phyloP scores from a whole-genome alignment of 495 filamentous ascomycete species.

The Jackrogersella multiformis region DNA sequence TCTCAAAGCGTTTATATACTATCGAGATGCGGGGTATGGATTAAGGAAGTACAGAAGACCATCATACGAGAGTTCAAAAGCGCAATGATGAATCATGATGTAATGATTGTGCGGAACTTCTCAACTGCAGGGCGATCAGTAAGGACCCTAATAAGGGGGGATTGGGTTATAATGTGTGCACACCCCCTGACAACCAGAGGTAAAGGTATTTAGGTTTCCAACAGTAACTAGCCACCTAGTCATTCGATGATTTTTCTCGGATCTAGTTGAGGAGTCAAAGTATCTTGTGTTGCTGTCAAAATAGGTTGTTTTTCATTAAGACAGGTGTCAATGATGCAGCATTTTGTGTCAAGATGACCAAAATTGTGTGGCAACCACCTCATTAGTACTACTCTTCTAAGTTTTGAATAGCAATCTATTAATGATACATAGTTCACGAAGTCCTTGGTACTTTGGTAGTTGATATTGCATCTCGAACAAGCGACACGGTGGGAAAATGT shows the following conservation, averaged over 20 bases:
- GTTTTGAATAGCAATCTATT: neutral
- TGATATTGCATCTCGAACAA: too few species aligned
- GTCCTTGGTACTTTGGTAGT: too few species aligned
- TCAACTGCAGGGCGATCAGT: constrained; percentile 31
- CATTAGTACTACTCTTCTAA: neutral
- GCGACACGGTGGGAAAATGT: too few species aligned
- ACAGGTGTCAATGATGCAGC: constrained; percentile 11
- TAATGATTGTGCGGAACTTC: constrained; percentile 23
- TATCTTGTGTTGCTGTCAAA: neutral
- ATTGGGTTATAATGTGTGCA: constrained; percentile 18
- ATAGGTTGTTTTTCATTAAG: neutral
- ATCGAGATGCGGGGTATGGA: constrained; percentile 16
- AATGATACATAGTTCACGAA: too few species aligned
- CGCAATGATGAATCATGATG: constrained; percentile 43
- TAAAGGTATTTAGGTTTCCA: constrained; percentile 24
- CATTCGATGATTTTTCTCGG: constrained; percentile 12
- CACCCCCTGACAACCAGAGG: constrained; percentile 4
- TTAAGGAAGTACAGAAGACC: neutral
- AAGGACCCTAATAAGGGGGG: constrained; percentile 16
- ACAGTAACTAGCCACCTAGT: neutral
- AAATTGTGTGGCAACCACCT: neutral
- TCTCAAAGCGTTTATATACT: constrained; percentile 28
- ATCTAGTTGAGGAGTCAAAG: neutral
- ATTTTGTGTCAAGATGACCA: neutral
- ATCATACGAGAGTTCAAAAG: constrained; percentile 16